Percentiles rank a stretch among this genome's conserved stretches.
These are phyloP conservation scores for Diplocarpon mali DNA, from an alignment of 2,329 filamentous ascomycete species.

Conservation along the genomic window DNA sequence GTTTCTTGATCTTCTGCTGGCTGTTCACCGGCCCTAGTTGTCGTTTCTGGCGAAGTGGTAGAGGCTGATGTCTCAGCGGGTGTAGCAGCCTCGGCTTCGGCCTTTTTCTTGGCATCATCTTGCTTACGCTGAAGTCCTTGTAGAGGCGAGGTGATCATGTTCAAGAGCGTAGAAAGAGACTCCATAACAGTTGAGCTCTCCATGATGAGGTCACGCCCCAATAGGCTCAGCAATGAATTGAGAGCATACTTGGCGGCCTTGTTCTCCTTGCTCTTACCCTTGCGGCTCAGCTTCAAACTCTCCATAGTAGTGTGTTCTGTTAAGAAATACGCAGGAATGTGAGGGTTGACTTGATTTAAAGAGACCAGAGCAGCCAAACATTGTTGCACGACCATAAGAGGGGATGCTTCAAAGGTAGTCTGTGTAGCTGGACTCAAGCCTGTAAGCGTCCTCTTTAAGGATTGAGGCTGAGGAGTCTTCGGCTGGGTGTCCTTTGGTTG, in stretches of 20 bases:
- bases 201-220: slow-evolving; percentile 91
- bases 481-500: slow-evolving; percentile 51
- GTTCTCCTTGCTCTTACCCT: slow-evolving; percentile 78
- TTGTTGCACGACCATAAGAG: slow-evolving; percentile 90
- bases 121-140: slow-evolving; percentile 73
- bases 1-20: slow-evolving; percentile 9
- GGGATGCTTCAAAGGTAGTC: slow-evolving; percentile 78
- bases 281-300: slow-evolving; percentile 69
- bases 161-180: slow-evolving; percentile 74
- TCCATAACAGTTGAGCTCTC: slow-evolving; percentile 98
- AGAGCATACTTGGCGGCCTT: slow-evolving; percentile 82
- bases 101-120: slow-evolving; percentile 48
- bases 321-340: slow-evolving; percentile 84
- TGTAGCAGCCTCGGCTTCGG: slow-evolving; percentile 14
- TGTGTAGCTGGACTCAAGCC: slow-evolving; percentile 37
- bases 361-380: slow-evolving; percentile 79
- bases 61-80: slow-evolving; percentile 17
- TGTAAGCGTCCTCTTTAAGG: slow-evolving; percentile 64
- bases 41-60: slow-evolving; percentile 15
- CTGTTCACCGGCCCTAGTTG: slow-evolving; percentile 13
- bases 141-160: slow-evolving; percentile 78
- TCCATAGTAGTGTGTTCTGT: slow-evolving; percentile 81
- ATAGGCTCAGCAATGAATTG: slow-evolving; percentile 76
- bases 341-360: slow-evolving; percentile 72
- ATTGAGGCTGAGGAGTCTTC: slow-evolving; percentile 73